Base-by-base conservation (phyloP, 805 yeast genomes). In the Metschnikowia matae region DNA sequence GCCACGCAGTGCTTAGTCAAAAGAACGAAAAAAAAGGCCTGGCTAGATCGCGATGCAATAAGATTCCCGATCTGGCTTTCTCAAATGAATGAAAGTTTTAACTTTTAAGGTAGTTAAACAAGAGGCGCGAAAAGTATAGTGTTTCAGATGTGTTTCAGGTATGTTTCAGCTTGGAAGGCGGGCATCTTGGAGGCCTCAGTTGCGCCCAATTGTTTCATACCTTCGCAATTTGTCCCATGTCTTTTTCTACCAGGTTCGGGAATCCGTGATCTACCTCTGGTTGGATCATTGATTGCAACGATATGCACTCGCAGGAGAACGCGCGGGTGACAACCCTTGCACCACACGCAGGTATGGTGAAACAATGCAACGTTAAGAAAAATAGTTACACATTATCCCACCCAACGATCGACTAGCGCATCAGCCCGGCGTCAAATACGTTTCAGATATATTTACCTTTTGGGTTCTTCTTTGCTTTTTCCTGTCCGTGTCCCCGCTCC, bases 271-370 rank as follows among this genome's bases (percentile, higher is more conserved):
- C 38, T 20, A 42, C 23, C 14, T 20, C 14, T 20, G 17, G n/a
- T 8, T 11, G 29, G 18, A 33, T 33, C 26, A 17, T 26, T 31
- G 45, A 42, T 42, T 32, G 45, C 14, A 37, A 11, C 14, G 38
- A 18, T 42, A 17, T 32, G 35, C 44, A 41, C 26, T 31, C 44
- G 31, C 38, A 42, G n/a, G 34, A 6, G 46, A 40, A 36, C 46
- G 46, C 40, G 46, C 39, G 40, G 39, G 32, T 29, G 37, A 31
- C 40, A 44, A 36, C 40, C 46, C 46, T 36, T 35, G 23, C 23
- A 26, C 40, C 40, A 23, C 46, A 34, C 46, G 46, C 46, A 44
- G 46, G 39, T 41, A 31, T 8, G 45, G 40, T 44, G 40, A 34
- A 44, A 44, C 46, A 44, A 44, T 44, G 46, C 46, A n/a, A 36